Evolutionary conservation across 1,284 basidiomycete genomes (phyloP).

Genomic region (Sanghuangporus weigelae): DNA sequence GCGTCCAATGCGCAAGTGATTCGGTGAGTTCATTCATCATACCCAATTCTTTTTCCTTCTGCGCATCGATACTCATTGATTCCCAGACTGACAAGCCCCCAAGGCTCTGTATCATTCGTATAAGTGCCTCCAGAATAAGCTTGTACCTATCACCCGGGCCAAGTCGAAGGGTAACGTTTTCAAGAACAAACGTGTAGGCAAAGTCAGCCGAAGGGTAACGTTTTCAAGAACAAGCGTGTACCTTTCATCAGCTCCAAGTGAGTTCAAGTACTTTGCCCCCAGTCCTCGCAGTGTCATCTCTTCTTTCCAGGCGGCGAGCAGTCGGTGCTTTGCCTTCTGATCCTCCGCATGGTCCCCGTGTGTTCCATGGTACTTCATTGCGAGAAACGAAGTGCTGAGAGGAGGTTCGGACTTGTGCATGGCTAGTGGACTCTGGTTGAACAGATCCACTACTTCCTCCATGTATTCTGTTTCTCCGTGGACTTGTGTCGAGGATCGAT

Average conservation of each 20-base stretch:
- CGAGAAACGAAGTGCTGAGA: slow-evolving; percentile 5
- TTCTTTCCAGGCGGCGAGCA: slow-evolving; percentile 20
- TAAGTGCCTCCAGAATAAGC: no score
- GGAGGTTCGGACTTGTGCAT: no score
- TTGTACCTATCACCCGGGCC: no score
- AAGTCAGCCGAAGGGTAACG: no score
- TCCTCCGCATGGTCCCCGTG: slow-evolving; percentile 9
- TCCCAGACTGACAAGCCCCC: slow-evolving; percentile 15
- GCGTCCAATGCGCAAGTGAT: slow-evolving; percentile 19
- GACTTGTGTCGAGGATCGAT: no score
- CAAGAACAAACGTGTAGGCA: no score
- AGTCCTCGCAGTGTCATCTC: slow-evolving; percentile 18
- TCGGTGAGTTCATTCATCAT: slow-evolving; percentile 4
- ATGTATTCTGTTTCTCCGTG: no score
- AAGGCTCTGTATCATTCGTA: not conserved
- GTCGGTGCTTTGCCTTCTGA: slow-evolving; percentile 14
- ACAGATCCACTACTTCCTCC: no score
- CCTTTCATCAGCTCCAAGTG: not conserved
- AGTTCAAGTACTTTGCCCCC: slow-evolving; percentile 14
- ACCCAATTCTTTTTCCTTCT: not conserved
- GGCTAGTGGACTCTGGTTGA: no score
- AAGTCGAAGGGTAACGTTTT: no score
- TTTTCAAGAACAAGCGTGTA: not conserved
- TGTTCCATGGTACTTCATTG: not conserved
- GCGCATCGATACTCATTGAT: slow-evolving; percentile 13